Conservation (phyloP, 768 basidiomycete species). For the Tulasnella sp. region DNA sequence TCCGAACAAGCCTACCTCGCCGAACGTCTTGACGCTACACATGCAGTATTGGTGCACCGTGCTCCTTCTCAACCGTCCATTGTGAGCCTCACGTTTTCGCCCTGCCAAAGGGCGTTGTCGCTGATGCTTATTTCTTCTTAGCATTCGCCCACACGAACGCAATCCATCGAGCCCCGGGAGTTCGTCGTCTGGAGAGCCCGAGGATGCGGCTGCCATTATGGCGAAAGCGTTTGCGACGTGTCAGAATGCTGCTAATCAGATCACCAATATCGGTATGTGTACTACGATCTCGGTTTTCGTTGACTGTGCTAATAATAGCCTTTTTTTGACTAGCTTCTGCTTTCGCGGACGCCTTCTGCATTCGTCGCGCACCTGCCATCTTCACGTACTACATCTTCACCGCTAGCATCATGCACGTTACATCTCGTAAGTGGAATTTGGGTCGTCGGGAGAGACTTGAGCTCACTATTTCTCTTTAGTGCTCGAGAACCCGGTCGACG, state of each 20-base stretch:
- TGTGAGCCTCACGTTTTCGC: constrained; percentile 21
- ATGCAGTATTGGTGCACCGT: constrained; percentile 30
- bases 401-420: constrained; percentile 29
- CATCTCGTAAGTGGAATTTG: constrained; percentile 8
- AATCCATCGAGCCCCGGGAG: constrained; percentile 8
- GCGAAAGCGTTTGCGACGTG: constrained; percentile 26
- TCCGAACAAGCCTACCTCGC: constrained; percentile 25
- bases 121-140: not conserved
- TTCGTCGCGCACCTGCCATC: constrained; percentile 28
- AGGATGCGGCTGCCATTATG: not conserved
- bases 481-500: constrained; percentile 34
- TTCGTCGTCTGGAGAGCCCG: constrained; percentile 19
- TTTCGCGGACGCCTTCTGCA: constrained; percentile 26
- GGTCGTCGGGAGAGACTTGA: not conserved
- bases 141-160: not conserved
- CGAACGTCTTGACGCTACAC: constrained; percentile 28
- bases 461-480: constrained; percentile 3
- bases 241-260: constrained; percentile 28
- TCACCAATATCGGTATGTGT: constrained; percentile 24
- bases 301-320: not conserved
- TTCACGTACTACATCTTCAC: constrained; percentile 30
- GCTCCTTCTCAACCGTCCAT: constrained; percentile 31
- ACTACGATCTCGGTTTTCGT: constrained; percentile 18
- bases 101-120: not conserved
- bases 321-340: constrained; percentile 19